phyloP scores from a whole-genome alignment of 1,284 basidiomycete species.

The Afroboletus lepidellus region DNA sequence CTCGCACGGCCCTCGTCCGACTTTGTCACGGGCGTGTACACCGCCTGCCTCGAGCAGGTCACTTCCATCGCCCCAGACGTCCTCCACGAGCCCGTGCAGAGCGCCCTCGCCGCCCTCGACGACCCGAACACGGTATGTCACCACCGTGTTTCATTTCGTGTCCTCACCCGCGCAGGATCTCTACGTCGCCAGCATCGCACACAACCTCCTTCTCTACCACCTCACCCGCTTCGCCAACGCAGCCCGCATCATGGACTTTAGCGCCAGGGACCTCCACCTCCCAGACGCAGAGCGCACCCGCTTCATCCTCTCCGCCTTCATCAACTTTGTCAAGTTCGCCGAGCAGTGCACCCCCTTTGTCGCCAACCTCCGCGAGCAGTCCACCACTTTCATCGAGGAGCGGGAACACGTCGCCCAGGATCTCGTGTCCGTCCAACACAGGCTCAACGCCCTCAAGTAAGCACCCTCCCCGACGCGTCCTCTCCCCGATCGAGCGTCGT shows the following conservation, averaged over 20 bases:
- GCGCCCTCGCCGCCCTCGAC: slow-evolving; percentile 50
- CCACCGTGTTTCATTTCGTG: too few species aligned
- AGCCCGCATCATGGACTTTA: slow-evolving; percentile 78
- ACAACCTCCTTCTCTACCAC: slow-evolving; percentile 66
- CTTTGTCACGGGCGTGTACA: slow-evolving; percentile 68
- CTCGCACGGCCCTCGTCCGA: slow-evolving; percentile 67
- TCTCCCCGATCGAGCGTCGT: background rate
- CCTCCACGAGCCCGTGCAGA: slow-evolving; percentile 60
- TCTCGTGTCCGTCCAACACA: slow-evolving; percentile 50
- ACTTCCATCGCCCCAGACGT: slow-evolving; percentile 61
- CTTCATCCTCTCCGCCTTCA: slow-evolving; percentile 77
- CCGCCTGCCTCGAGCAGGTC: slow-evolving; percentile 67
- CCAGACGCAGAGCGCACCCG: slow-evolving; percentile 75
- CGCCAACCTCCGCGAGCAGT: slow-evolving; percentile 56
- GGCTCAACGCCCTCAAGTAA: slow-evolving; percentile 64
- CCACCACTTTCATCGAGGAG: slow-evolving; percentile 55
- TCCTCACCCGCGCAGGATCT: too few species aligned
- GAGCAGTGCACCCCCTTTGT: slow-evolving; percentile 68
- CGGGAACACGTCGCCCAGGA: slow-evolving; percentile 53
- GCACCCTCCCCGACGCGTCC: slow-evolving; percentile 23
- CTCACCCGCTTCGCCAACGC: slow-evolving; percentile 69
- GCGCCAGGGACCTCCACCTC: slow-evolving; percentile 66
- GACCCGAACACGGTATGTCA: slow-evolving; percentile 53
- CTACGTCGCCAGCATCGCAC: slow-evolving; percentile 53
- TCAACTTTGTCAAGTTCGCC: slow-evolving; percentile 91